Evolutionary conservation across 2,329 filamentous ascomycete species (phyloP).

Genomic region (Anthostomella pinea): DNA sequence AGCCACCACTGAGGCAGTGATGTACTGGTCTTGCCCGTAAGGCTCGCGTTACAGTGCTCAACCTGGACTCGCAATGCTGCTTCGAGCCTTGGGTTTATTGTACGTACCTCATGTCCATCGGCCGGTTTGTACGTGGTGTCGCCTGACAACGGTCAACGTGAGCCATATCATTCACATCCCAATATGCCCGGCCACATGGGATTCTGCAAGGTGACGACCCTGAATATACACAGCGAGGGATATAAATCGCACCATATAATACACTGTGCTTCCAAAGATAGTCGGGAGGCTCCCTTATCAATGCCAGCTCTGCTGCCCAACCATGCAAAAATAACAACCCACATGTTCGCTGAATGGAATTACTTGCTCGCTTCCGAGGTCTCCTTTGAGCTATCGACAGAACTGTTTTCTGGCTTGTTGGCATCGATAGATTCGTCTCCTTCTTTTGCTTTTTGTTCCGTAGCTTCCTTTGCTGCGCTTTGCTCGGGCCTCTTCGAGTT

Average conservation of each 20-base stretch:
- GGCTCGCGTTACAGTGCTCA: too few relatives aligned
- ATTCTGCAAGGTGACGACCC: too few relatives aligned
- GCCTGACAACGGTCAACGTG: too few relatives aligned
- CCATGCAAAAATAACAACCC: constrained; percentile 6
- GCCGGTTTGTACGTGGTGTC: too few relatives aligned
- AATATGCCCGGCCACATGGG: too few relatives aligned
- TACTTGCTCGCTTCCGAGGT: constrained; percentile 15
- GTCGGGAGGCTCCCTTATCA: constrained; percentile 11
- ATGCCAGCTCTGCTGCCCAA: constrained; percentile 22
- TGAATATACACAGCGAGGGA: not conserved
- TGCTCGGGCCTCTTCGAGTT: constrained; percentile 50
- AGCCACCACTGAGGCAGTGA: too few relatives aligned
- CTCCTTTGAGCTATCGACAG: constrained; percentile 2
- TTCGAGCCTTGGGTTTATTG: too few relatives aligned
- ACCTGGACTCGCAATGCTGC: too few relatives aligned
- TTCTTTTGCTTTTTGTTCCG: constrained; percentile 7
- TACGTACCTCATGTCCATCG: too few relatives aligned
- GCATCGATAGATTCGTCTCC: not conserved
- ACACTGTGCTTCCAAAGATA: not conserved
- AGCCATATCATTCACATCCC: too few relatives aligned
- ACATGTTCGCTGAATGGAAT: constrained; percentile 9
- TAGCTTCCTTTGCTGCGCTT: constrained; percentile 11
- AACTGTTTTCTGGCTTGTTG: constrained; percentile 4
- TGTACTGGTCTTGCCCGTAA: too few relatives aligned
- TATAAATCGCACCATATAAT: not conserved